Conservation (phyloP, 257 asterid species). For the Solanum piurae region DNA sequence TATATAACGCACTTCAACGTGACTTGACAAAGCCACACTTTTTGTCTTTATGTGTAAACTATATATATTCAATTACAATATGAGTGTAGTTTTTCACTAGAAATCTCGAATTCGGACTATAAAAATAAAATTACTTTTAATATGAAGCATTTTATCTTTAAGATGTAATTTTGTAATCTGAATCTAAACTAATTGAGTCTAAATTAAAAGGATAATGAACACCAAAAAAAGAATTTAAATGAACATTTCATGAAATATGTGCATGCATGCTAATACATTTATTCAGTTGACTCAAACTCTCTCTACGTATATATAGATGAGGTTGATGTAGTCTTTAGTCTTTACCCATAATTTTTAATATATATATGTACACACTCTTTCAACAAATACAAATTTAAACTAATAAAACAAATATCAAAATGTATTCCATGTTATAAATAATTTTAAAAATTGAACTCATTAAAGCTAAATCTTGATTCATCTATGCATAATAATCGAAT, state of each 20-base stretch:
- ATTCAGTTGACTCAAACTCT: neutral
- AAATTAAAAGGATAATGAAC: neutral
- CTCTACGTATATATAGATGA: neutral
- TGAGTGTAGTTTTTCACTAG: no score
- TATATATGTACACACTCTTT: neutral
- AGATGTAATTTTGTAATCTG: no score
- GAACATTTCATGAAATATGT: neutral
- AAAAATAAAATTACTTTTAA: no score
- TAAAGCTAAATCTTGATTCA: no score
- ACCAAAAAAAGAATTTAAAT: neutral
- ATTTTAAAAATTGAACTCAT: neutral
- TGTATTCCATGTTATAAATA: neutral
- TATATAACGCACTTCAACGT: no score
- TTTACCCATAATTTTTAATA: neutral
- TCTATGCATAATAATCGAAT: no score
- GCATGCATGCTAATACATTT: neutral
- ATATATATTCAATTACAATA: no score
- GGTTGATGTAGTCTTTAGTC: no score
- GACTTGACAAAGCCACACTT: no score
- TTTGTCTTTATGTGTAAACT: no score
- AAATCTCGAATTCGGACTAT: accelerated
- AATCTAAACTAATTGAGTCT: neutral
- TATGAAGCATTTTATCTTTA: no score
- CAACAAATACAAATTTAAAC: neutral
- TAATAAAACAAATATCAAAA: neutral